Base-by-base conservation (phyloP, 164 flowering plant genomes). In the Stephania yunnanensis region DNA sequence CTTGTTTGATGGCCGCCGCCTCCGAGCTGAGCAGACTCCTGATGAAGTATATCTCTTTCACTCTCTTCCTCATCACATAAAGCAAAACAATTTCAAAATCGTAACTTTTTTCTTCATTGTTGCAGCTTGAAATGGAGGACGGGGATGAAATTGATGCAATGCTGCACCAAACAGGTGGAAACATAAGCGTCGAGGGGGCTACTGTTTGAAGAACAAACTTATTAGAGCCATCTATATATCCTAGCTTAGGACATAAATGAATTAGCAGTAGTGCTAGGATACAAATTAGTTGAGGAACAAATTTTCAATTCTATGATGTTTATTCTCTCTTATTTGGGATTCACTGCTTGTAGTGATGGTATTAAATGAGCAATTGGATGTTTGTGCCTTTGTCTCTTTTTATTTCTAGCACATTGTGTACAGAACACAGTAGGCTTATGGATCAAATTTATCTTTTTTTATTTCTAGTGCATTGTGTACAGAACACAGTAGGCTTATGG, bases 131-230 rank as follows among this genome's bases (percentile, higher is more conserved):
- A 53, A 80, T 80, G 82, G 82, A 80, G 29, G 82, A 77, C 67
- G 82, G 80, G 12, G 82, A 80, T 77, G 85, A 83, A 71, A 85
- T 85, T 46, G 87, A 82, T 77, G 86, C 85, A 1, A 84, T 84
- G 86, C 69, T 82, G 77, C 86, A 84, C 71, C 85, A 82, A 74
- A 85, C 84, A 11, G 87, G 87, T 15, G 87, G 85, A 58, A 58
- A 58, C 64, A 58, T 58, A 19, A 58, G 20, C 19, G 20, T 58
- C 13, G 19, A 19, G 17, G 1, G 2, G 2, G 64, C n/a, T 58
- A n/a, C 20, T 15, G 64, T n/a, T 58, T 58, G 64, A 58, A 15
- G 64, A 20, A 61, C 20, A 7, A 8, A 50, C 55, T 61, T 61
- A 2, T 61, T 61, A 19, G 66, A 61, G 5, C 20, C 25, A 7